Evolutionary conservation across 2,329 filamentous ascomycete species (phyloP), one percentile per base, ranked within the genome.

Genomic region (Podosphaera leucotricha): DNA sequence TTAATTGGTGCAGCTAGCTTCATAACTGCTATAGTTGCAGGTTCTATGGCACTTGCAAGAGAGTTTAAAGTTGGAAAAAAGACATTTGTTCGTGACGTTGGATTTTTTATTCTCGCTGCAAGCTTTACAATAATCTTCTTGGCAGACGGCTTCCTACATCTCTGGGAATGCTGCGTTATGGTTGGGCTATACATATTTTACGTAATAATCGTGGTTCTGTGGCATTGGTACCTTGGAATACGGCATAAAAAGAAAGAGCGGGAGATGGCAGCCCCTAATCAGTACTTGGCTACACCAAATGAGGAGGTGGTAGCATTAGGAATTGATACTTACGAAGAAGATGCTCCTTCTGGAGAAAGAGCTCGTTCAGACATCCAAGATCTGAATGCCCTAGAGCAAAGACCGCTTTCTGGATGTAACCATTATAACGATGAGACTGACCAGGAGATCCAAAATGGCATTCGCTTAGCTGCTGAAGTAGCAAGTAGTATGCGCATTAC

Each of bases 21-120:
- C 63, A 98, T 98, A 60, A 92, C 86, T 1, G 81, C 86, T 1
- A 87, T 98, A 16, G 90, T 98, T 28, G 85, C 87, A 4, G 90
- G 90, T 15, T 92, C 85, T 45, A 98, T 98, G 90, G 90, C 87
- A 13, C 63, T 98, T 45, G 86, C 94, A n/a, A 72, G 83, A 50
- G 90, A 93, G 44, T 98, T 98, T 60, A 80, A 78, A 51, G 90
- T 98, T 43, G 81, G 83, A 44, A 78, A 77, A 54, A 82, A 80
- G 60, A 90, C 84, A 30, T 98, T 95, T 57, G 71, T 94, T 19
- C 72, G 90, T 50, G 90, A 98, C 56, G 80, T 95, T 10, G 71
- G 75, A 46, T 98, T 94, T 64, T 98, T 98, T 59, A 80, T 92
- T 46, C 67, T 83, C 11, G 82, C 90, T 1, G 79, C 90, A 15